Evolutionary conservation across 2,329 filamentous ascomycete species (phyloP), one percentile per base, ranked within the genome.

Genomic region (Lasiodiplodia theobromae): DNA sequence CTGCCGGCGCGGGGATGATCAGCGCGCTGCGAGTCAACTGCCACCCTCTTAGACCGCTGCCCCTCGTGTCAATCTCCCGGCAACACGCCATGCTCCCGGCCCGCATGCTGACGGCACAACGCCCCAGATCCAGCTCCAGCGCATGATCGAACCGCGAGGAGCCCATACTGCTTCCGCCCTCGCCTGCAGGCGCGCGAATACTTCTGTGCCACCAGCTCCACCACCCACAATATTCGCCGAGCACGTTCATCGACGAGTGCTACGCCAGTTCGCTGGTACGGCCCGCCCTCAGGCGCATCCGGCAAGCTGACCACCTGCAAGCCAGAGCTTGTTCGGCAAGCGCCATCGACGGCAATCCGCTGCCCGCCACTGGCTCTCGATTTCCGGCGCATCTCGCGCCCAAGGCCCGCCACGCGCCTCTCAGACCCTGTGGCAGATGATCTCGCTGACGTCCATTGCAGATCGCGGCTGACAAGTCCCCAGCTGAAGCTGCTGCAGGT

Each of bases 31-130:
- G 57, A 62, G 56, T 68, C 57, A 62, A 53, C 66, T 25, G 57
- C 66, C 49, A 38, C 38, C 56, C 37, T 23, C 25, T 60, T 60
- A 67, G 38, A 57, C 54, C 54, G 34, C 47, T 47, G 60, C 38
- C 66, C 57, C 66, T 58, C 65, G 47, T 37, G 53, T 67, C 65
- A 58, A 67, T 60, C 54, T 51, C 31, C 65, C 58, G 58, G 57
- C 34, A 62, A 62, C 58, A 62, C 58, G 58, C 58, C 58, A 62
- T 62, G 58, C 58, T 62, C 58, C 58, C 40, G 65, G 53, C 56
- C 54, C 66, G 66, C 66, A 47, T 63, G 62, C 56, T 54, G 49
- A 60, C 66, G 66, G 66, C 66, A 44, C 66, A 67, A 16, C 23
- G 40, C 49, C 65, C 65, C 56, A 68, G 66, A 68, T 68, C 66